Evolutionary conservation across 371 early-diverging fungal species (phyloP), one percentile per base, ranked within the genome.

Genomic region (Lichtheimia ramosa): DNA sequence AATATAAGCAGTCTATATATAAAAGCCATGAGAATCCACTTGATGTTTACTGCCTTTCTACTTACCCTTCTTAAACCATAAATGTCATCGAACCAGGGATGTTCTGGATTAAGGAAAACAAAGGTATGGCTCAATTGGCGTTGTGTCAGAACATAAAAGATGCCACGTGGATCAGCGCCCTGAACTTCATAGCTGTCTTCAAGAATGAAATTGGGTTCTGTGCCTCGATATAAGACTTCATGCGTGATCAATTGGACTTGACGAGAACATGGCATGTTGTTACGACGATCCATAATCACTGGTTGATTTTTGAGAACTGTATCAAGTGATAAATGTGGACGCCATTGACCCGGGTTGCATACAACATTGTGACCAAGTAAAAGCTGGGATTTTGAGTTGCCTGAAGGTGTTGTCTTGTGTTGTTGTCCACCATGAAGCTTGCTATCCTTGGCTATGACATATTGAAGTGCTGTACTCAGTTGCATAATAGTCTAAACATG

Each of bases 81-180:
- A 6, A 79, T 27, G 53, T 82, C 82, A 49, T 77, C 66, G 52
- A 79, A 77, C 78, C 77, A 82, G 8, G 71, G 73, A 70, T 82
- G 79, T 15, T 79, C 86, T 7, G 89, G 85, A 48, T 78, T 82
- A 15, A 74, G 70, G 64, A 90, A 89, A 2, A 89, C 86, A 70
- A 87, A 86, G 41, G 73, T 80, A 58, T 85, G 85, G 13, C 61
- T 63, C 21, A 85, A 78, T 12, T 65, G 57, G 48, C 73, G 62
- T 57, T 84, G 79, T 0, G 83, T 78, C 80, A 90, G 73, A 20
- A 85, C 67, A 6, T 79, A 79, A 67, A 83, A 90, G 60, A 82
- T 86, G 18, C 85, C 83, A 28, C 91, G 77, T 6, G 86, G 86
- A 43, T 87, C 71, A 25, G 82, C 73, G 2, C 83, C 82, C 43